Evolutionary conservation across 345 rosid genomes (phyloP).

Genomic region (Kernera saxatilis): DNA sequence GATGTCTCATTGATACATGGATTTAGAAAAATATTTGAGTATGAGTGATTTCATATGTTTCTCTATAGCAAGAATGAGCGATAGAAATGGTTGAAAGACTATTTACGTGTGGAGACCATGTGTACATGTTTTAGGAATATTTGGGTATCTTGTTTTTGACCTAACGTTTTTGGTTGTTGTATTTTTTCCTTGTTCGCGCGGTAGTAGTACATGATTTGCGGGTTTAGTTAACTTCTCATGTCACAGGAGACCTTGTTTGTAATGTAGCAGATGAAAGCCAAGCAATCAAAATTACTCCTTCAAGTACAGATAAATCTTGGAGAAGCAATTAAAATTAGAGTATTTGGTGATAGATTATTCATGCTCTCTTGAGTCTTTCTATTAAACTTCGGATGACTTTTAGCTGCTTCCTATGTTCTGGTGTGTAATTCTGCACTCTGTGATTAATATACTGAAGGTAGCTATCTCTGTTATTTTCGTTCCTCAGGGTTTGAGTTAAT

Average conservation of each 20-base stretch:
- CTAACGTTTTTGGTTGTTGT: neutral
- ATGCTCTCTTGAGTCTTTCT: neutral
- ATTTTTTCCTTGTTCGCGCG: neutral
- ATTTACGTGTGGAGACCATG: neutral
- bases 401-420: neutral
- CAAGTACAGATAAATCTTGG: neutral
- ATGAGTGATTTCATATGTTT: neutral
- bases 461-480: neutral
- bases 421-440: neutral
- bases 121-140: neutral
- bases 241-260: no score
- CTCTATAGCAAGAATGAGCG: neutral
- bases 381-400: neutral
- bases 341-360: neutral
- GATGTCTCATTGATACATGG: neutral
- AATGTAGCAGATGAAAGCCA: no score
- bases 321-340: neutral
- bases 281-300: neutral
- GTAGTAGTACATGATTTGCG: neutral
- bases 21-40: neutral
- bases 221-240: neutral
- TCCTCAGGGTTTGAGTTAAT: neutral
- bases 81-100: neutral
- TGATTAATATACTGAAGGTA: no score
- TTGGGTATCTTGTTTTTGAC: slow-evolving; percentile 1